Evolutionary conservation across 1,284 basidiomycete species (phyloP).

Genomic region (Puccinia polysora): DNA sequence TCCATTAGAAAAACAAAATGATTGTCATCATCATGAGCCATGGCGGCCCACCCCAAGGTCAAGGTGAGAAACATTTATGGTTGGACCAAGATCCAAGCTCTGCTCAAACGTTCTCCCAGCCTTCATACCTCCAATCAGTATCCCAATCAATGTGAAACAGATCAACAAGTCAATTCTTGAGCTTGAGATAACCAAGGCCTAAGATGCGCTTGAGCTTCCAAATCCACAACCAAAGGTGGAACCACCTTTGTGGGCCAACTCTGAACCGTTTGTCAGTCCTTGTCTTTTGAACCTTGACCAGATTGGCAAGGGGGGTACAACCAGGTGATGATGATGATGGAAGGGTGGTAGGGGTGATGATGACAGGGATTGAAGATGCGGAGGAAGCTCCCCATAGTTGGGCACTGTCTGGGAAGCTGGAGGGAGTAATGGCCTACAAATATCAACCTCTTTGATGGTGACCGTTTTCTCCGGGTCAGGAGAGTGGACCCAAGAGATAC

Average conservation of each 20-base stretch:
- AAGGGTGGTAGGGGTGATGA: neutral
- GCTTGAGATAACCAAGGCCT: neutral
- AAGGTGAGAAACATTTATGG: too few species aligned
- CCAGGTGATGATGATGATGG: neutral
- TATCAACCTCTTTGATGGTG: neutral
- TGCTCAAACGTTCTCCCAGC: slow-evolving; percentile 39
- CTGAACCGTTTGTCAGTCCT: slow-evolving; percentile 7
- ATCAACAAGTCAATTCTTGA: slow-evolving; percentile 7
- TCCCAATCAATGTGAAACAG: slow-evolving; percentile 41
- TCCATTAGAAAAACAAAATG: too few species aligned
- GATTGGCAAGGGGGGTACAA: neutral
- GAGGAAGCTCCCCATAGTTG: slow-evolving; percentile 2
- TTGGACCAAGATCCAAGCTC: too few species aligned
- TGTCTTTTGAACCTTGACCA: neutral
- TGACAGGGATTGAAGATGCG: neutral
- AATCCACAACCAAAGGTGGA: slow-evolving; percentile 8
- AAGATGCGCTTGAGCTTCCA: slow-evolving; percentile 19
- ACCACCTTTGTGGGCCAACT: slow-evolving; percentile 15
- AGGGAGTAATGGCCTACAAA: slow-evolving; percentile 10
- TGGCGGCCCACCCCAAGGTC: too few species aligned
- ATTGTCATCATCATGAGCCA: too few species aligned
- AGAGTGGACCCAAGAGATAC: neutral
- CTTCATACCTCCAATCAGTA: slow-evolving; percentile 21
- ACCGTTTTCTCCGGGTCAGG: neutral
- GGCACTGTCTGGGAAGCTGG: neutral